Evolutionary conservation across 2,329 filamentous ascomycete genomes (phyloP).

Genomic region (Phoma sp.): DNA sequence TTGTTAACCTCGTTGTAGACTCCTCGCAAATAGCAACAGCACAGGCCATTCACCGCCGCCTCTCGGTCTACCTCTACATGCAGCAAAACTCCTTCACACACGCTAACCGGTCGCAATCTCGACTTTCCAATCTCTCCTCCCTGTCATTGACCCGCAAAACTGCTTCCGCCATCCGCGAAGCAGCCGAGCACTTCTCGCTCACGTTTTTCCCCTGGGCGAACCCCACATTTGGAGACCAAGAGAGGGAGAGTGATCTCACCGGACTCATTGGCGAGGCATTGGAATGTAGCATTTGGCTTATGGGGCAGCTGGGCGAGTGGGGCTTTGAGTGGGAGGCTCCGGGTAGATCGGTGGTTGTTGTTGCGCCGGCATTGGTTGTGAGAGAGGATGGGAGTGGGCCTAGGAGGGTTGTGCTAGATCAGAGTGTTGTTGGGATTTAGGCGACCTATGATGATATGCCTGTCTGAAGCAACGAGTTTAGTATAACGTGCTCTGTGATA

Average conservation of each 20-base stretch:
- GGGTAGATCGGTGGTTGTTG: conserved; percentile 30
- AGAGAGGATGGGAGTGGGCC: conserved; percentile 11
- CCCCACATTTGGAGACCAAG: conserved; percentile 34
- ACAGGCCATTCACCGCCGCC: conserved; percentile 36
- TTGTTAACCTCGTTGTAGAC: neutral
- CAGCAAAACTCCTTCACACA: conserved; percentile 5
- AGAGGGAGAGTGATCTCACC: conserved; percentile 39
- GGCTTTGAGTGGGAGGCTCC: conserved; percentile 38
- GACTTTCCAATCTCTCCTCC: conserved; percentile 7
- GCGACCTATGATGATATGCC: neutral
- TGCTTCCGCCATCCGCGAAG: conserved; percentile 37
- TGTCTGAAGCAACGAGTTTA: too few relatives aligned
- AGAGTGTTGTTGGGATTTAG: conserved; percentile 1
- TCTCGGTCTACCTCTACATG: conserved; percentile 37
- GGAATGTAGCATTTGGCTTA: conserved; percentile 40
- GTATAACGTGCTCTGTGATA: too few relatives aligned
- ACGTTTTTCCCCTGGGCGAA: conserved; percentile 48
- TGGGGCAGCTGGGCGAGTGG: conserved; percentile 34
- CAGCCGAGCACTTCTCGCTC: conserved; percentile 45
- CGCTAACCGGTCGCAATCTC: neutral
- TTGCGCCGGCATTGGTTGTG: conserved; percentile 33
- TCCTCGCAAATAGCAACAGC: conserved; percentile 19
- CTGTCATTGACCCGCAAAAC: conserved; percentile 7
- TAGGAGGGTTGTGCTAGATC: conserved; percentile 7
- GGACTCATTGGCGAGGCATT: conserved; percentile 35